phyloP scores from a whole-genome alignment of 345 rosid genomes.

The Abelmoschus esculentus region DNA sequence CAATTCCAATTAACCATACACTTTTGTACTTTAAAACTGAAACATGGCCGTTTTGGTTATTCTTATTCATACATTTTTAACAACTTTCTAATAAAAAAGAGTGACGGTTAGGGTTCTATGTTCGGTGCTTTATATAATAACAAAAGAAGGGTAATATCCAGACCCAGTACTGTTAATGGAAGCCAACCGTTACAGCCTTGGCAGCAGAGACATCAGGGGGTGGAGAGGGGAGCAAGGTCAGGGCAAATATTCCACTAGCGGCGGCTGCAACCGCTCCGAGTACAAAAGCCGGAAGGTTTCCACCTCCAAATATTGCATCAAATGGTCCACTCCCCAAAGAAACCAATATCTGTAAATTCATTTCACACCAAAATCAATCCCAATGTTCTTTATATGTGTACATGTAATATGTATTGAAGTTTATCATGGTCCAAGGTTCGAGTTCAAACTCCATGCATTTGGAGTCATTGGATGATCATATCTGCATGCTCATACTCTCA shows the following conservation, averaged over 20 bases:
- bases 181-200: constrained; percentile 21
- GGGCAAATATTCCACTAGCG: background rate
- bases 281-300: background rate
- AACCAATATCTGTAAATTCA: constrained; percentile 49
- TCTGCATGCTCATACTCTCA: background rate
- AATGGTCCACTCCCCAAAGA: constrained; percentile 24
- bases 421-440: too few species aligned
- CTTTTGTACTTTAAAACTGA: background rate
- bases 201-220: constrained; percentile 34
- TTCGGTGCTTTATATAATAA: background rate
- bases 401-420: background rate
- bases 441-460: too few species aligned
- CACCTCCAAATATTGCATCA: background rate
- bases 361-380: background rate
- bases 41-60: background rate
- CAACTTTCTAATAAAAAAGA: background rate
- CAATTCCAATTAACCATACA: background rate
- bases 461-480: background rate
- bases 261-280: background rate
- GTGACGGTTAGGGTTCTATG: background rate
- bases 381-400: background rate
- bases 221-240: constrained; percentile 62
- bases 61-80: background rate
- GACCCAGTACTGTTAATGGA: constrained; percentile 19
- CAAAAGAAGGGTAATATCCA: background rate